Base-by-base conservation (phyloP, 768 basidiomycete genomes). In the Trichaptum fuscoviolaceum region DNA sequence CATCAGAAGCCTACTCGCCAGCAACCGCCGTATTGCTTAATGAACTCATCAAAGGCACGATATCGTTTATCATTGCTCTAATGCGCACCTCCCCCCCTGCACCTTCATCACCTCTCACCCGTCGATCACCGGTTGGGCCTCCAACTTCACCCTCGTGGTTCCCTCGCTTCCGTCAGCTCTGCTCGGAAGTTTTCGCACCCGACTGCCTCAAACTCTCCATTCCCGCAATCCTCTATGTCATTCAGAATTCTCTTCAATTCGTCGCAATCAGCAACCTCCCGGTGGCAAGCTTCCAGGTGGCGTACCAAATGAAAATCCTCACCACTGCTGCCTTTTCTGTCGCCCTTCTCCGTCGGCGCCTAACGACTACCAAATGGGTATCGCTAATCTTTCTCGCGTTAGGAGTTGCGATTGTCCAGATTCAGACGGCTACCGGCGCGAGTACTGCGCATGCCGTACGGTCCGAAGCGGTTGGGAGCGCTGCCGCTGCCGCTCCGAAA, bases 141-240 rank as follows among this genome's bases (percentile, higher is more conserved):
- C 60, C 70, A 10, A 67, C 68, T 67, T 61, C 68, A 64, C 20
- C 67, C 67, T 58, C 69, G 66, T 65, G 62, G 66, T 64, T 78
- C 7, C 77, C 76, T 26, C 85, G 90, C 59, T 73, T 88, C 68
- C 83, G 83, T 57, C 83, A 82, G 67, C 75, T 95, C 23, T 81
- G 78, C 63, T 82, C 83, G 67, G 90, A 92, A 67, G 82, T 97
- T 25, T 91, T 95, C 77, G 92, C 93, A 69, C 79, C 84, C 15
- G 96, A 99, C 77, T 97, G 96, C 76, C 97, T 95, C 95, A 98
- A 98, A 76, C 79, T 99, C 34, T 94, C 95, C 59, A 95, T 99
- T 73, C 96, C 96, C 25, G 96, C 96, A 63, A 92, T 97, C 73
- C 87, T 98, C 73, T 99, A 97, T 75, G 92, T 95, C 74, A 87